These are phyloP conservation scores for Fusarium sp. DNA, from an alignment of 2,329 filamentous ascomycete species.

Conservation along the genomic window DNA sequence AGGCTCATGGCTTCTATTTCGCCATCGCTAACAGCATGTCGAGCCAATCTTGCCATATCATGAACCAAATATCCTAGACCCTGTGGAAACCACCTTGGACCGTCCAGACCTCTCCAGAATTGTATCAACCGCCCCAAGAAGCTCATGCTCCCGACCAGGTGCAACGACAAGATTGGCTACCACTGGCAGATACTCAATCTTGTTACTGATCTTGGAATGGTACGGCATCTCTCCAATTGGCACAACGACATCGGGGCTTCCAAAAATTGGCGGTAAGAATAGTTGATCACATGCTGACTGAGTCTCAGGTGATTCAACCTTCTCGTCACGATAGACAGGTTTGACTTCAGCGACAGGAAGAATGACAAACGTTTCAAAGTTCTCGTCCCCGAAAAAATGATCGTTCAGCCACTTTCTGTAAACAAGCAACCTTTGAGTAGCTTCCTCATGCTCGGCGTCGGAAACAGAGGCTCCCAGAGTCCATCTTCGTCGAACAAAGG, in stretches of 20 bases:
- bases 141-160: neutral
- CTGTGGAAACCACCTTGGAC: accelerated
- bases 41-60: too few species aligned
- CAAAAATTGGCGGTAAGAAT: neutral
- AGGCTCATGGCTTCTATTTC: too few species aligned
- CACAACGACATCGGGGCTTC: neutral
- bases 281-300: neutral
- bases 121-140: neutral
- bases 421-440: accelerated
- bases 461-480: neutral
- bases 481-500: neutral
- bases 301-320: neutral
- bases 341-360: neutral
- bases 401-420: neutral
- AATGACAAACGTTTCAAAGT: neutral
- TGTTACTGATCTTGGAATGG: neutral
- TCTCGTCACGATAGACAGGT: neutral
- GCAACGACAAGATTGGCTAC: neutral
- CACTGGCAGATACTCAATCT: neutral
- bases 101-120: neutral
- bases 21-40: too few species aligned
- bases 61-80: too few species aligned
- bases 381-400: neutral
- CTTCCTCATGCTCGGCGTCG: neutral
- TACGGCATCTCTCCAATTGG: neutral